phyloP scores from a whole-genome alignment of 192 early-diverging fungal species.

The Coemansia sp. region DNA sequence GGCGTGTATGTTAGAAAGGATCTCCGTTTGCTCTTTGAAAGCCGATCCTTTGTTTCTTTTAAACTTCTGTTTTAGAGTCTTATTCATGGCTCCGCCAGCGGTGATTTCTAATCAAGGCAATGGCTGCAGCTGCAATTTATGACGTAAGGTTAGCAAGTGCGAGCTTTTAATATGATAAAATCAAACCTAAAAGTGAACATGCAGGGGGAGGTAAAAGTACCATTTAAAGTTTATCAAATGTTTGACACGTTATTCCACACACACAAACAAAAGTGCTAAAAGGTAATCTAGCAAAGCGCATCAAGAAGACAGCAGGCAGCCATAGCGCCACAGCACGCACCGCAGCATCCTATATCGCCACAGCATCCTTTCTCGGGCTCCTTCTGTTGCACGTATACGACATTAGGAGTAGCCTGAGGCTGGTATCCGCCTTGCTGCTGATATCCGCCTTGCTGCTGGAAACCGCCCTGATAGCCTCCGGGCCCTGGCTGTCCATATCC shows the following conservation, averaged over 20 bases:
- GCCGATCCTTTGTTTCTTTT: too few relatives aligned
- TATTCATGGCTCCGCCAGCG: too few relatives aligned
- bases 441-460: slow-evolving; percentile 3
- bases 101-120: too few relatives aligned
- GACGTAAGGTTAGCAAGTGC: too few relatives aligned
- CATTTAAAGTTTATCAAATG: too few relatives aligned
- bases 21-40: too few relatives aligned
- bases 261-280: neutral
- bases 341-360: slow-evolving; percentile 10
- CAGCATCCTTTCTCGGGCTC: slow-evolving; percentile 3
- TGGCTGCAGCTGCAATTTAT: too few relatives aligned
- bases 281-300: slow-evolving; percentile 10
- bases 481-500: slow-evolving; percentile 15
- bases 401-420: slow-evolving; percentile 8
- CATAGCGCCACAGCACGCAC: slow-evolving; percentile 20
- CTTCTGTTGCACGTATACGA: slow-evolving; percentile 20
- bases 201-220: too few relatives aligned
- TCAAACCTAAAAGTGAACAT: too few relatives aligned
- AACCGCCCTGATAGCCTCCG: neutral
- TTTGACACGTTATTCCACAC: too few relatives aligned
- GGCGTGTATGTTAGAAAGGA: neutral
- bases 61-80: too few relatives aligned
- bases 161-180: too few relatives aligned
- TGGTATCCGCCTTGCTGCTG: slow-evolving; percentile 3
- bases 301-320: slow-evolving; percentile 18